Conservation (phyloP, 2,329 filamentous ascomycete species). For the Hypoxylon sp. region DNA sequence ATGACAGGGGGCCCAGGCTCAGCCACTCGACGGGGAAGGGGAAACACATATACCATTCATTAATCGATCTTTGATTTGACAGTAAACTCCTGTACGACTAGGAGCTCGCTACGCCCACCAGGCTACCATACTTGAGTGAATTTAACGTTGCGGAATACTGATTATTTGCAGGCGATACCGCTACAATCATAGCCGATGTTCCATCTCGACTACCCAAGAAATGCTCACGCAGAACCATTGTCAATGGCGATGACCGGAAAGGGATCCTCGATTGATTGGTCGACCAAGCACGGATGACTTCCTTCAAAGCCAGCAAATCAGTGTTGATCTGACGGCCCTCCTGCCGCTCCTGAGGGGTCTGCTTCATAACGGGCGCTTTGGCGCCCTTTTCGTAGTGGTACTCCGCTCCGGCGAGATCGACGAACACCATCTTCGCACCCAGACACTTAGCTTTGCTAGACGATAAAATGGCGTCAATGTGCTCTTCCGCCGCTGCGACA, state of each 20-base stretch:
- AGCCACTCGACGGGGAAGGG: no score
- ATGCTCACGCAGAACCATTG: not conserved
- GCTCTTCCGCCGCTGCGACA: no score
- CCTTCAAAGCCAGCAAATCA: no score
- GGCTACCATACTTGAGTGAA: not conserved
- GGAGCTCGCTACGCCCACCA: no score
- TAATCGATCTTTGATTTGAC: no score
- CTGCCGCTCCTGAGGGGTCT: not conserved
- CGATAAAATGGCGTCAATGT: no score
- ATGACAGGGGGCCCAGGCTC: no score
- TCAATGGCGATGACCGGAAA: not conserved
- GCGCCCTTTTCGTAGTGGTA: not conserved
- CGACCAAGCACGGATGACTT: no score
- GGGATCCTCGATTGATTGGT: no score
- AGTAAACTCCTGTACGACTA: no score
- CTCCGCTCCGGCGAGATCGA: not conserved
- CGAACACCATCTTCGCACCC: not conserved
- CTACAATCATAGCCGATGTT: not conserved
- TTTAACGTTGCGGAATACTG: not conserved
- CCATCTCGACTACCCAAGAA: not conserved
- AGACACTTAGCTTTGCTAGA: not conserved
- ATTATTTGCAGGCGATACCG: not conserved
- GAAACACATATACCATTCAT: no score
- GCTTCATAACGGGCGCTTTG: not conserved
- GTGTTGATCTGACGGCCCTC: no score